Percentiles rank a stretch among this genome's conserved stretches.
phyloP scores from a whole-genome alignment of 352 stramenopile species.

The Phytophthora ramorum region DNA sequence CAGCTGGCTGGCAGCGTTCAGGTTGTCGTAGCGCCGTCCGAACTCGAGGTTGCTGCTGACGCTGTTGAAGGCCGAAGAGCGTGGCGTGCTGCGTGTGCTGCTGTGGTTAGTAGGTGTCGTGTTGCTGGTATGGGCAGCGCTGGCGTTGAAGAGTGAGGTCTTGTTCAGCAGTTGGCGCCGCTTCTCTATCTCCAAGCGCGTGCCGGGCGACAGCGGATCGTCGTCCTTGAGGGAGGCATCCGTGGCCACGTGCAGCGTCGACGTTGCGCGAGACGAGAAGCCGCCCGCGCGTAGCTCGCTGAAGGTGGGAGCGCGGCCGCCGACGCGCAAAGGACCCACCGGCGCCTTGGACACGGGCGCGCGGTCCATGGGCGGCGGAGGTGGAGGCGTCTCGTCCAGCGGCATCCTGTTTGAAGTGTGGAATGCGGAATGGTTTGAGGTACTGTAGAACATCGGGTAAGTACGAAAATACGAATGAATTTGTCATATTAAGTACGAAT shows the following conservation, averaged over 20 bases:
- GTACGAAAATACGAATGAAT: background rate
- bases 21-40: constrained; percentile 11
- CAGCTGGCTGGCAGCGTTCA: constrained; percentile 34
- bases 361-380: constrained; percentile 33
- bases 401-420: constrained; percentile 33
- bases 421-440: constrained; percentile 4
- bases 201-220: constrained; percentile 61
- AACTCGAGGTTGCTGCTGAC: constrained; percentile 23
- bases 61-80: constrained; percentile 36
- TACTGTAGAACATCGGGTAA: background rate
- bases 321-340: constrained; percentile 12
- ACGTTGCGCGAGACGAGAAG: constrained; percentile 18
- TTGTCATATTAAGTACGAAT: constrained; percentile 1
- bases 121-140: constrained; percentile 34
- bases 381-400: constrained; percentile 36
- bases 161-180: constrained; percentile 40
- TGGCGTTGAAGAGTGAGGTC: constrained; percentile 20
- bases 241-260: constrained; percentile 23
- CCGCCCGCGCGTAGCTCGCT: constrained; percentile 31
- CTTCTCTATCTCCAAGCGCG: constrained; percentile 57
- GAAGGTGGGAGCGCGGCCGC: constrained; percentile 21
- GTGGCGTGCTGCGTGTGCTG: constrained; percentile 35
- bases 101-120: constrained; percentile 38
- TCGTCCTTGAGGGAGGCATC: constrained; percentile 12
- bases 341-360: constrained; percentile 17